phyloP scores from a whole-genome alignment of 495 filamentous ascomycete genomes.

The Neurospora sp. region DNA sequence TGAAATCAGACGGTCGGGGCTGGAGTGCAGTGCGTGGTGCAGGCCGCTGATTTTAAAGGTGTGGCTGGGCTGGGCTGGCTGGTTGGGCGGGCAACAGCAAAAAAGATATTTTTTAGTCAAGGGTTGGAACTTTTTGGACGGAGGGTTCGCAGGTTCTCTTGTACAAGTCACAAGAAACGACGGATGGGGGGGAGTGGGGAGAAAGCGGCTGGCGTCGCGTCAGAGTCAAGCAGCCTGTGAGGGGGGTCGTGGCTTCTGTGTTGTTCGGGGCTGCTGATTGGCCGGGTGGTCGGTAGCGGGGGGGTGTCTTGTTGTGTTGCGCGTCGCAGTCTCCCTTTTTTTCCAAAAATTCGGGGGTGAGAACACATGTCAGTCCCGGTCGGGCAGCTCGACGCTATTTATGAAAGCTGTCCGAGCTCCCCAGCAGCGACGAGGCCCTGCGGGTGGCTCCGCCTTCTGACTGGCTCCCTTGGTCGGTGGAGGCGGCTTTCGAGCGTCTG shows the following conservation, averaged over 20 bases:
- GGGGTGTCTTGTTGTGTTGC: conserved; percentile 11
- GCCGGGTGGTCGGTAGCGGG: conserved; percentile 1
- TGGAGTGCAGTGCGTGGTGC: background rate
- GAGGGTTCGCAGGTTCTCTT: background rate
- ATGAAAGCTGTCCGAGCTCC: conserved; percentile 20
- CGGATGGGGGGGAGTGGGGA: background rate
- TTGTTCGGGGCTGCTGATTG: conserved; percentile 11
- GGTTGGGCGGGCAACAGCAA: background rate
- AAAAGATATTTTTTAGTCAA: conserved; percentile 1
- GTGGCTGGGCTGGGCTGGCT: background rate
- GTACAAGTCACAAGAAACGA: background rate
- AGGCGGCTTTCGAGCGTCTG: conserved; percentile 9
- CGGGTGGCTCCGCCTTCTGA: conserved; percentile 21
- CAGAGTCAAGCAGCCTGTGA: background rate
- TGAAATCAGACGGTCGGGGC: background rate
- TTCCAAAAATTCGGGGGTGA: conserved; percentile 21
- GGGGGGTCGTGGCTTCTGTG: background rate
- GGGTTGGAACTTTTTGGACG: background rate
- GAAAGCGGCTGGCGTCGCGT: background rate
- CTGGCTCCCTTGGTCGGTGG: conserved; percentile 17
- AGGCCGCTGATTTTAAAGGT: background rate
- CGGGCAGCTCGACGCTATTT: conserved; percentile 31
- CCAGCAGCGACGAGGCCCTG: conserved; percentile 2
- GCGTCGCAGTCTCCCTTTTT: conserved; percentile 13
- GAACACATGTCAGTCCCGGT: conserved; percentile 29